These are phyloP conservation scores for Elsinoe ampelina DNA, from an alignment of 2,329 filamentous ascomycete species.

Conservation along the genomic window DNA sequence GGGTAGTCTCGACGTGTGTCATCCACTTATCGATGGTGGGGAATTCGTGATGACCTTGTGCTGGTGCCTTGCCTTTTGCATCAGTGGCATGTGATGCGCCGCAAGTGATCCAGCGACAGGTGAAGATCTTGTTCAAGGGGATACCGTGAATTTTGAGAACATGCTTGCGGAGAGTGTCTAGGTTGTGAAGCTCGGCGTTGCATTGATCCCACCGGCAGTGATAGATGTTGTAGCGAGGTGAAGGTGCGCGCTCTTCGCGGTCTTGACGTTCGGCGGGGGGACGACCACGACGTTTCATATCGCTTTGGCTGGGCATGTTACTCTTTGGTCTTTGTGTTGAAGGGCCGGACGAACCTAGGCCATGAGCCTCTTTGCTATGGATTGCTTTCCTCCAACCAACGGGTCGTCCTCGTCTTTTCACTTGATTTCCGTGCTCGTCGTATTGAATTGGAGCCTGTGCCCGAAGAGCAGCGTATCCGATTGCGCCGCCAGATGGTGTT, in stretches of 20 bases:
- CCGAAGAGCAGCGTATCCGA: constrained; percentile 37
- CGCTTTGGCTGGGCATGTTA: constrained; percentile 4
- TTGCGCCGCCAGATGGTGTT: constrained; percentile 14
- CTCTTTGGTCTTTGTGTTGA: constrained; percentile 3
- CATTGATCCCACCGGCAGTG: constrained; percentile 52
- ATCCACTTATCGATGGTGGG: constrained; percentile 35
- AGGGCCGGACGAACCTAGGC: constrained; percentile 16
- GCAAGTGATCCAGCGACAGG: constrained; percentile 41
- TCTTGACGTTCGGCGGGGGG: constrained; percentile 8
- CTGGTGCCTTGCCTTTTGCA: constrained; percentile 19
- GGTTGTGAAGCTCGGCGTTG: constrained; percentile 50
- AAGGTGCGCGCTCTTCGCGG: constrained; percentile 4
- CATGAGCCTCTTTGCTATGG: constrained; percentile 31
- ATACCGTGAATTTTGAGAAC: constrained; percentile 46
- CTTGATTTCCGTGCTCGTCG: constrained; percentile 25
- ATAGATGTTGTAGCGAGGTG: constrained; percentile 38
- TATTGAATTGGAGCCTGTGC: constrained; percentile 19
- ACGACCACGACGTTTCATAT: constrained; percentile 11
- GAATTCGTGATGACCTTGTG: constrained; percentile 26
- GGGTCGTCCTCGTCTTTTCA: constrained; percentile 39
- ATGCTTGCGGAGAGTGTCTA: constrained; percentile 51
- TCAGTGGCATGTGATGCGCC: constrained; percentile 19
- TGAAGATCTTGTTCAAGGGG: constrained; percentile 27
- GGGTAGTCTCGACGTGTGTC: constrained; percentile 42
- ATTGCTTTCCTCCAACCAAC: constrained; percentile 42